Conservation (phyloP, 2,329 filamentous ascomycete species). For the Apiospora sp. region DNA sequence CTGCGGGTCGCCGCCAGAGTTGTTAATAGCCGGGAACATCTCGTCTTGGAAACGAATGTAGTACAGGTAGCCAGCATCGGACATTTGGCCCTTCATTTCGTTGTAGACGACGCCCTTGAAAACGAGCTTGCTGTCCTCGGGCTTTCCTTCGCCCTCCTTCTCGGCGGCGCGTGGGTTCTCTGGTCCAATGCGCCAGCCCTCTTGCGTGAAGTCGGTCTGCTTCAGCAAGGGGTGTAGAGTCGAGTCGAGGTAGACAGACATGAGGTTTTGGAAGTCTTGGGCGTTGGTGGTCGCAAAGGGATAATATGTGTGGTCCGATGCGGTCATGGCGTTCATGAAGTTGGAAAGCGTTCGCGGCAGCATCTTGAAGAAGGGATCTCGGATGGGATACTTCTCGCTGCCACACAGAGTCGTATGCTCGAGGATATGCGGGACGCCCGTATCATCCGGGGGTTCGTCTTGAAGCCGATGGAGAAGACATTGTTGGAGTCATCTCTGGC, state of each 20-base stretch:
- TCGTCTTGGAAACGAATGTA: constrained; percentile 96
- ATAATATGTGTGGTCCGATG: constrained; percentile 95
- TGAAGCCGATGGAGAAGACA: constrained; percentile 99
- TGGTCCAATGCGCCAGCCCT: constrained; percentile 95
- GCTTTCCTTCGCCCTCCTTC: constrained; percentile 51
- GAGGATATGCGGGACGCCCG: constrained; percentile 94
- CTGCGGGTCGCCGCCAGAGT: constrained; percentile 94
- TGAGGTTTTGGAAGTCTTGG: constrained; percentile 93
- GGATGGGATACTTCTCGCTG: constrained; percentile 96
- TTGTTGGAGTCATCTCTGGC: constrained; percentile 97
- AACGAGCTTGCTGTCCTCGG: constrained; percentile 74
- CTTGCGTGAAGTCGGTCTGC: constrained; percentile 90
- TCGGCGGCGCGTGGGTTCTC: constrained; percentile 76
- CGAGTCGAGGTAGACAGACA: constrained; percentile 96
- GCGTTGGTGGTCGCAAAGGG: constrained; percentile 96
- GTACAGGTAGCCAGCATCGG: constrained; percentile 93
- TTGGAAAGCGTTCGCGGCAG: constrained; percentile 96
- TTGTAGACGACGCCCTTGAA: constrained; percentile 99
- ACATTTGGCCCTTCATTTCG: constrained; percentile 99
- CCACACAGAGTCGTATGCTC: constrained; percentile 98
- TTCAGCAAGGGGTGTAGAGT: constrained; percentile 91
- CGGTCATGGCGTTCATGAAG: constrained; percentile 99
- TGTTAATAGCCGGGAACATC: constrained; percentile 93
- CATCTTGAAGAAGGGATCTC: constrained; percentile 99
- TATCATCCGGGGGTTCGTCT: constrained; percentile 98